Evolutionary conservation across 345 rosid genomes (phyloP).

Genomic region (Luvunga scandens): DNA sequence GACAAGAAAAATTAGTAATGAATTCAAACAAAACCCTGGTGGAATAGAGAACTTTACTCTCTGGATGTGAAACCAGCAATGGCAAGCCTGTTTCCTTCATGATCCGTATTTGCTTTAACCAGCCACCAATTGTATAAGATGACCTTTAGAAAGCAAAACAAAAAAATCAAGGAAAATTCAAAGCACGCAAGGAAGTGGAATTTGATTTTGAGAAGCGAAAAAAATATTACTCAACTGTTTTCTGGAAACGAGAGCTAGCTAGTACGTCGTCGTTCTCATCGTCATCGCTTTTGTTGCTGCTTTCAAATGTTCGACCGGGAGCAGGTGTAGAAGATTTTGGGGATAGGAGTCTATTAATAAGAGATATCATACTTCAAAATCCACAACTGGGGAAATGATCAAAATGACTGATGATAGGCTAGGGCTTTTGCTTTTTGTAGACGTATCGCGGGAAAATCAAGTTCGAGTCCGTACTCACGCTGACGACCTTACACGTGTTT

Average conservation of each 20-base stretch:
- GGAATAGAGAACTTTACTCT: conserved; percentile 33
- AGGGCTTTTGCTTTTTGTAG: background rate
- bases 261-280: background rate
- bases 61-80: conserved; percentile 54
- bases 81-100: conserved; percentile 60
- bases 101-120: conserved; percentile 39
- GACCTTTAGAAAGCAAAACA: conserved; percentile 37
- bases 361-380: background rate
- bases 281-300: background rate
- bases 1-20: background rate
- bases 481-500: background rate
- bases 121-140: conserved; percentile 77
- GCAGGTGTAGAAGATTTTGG: background rate
- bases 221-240: conserved; percentile 13
- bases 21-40: background rate
- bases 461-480: background rate
- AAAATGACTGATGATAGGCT: background rate
- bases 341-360: conserved; percentile 1
- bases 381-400: background rate
- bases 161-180: background rate
- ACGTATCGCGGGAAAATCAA: background rate
- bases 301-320: background rate
- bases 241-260: conserved; percentile 14
- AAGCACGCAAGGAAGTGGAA: background rate
- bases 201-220: background rate